Base-by-base conservation (phyloP, 2,329 filamentous ascomycete species). In the Aspergillus latus region DNA sequence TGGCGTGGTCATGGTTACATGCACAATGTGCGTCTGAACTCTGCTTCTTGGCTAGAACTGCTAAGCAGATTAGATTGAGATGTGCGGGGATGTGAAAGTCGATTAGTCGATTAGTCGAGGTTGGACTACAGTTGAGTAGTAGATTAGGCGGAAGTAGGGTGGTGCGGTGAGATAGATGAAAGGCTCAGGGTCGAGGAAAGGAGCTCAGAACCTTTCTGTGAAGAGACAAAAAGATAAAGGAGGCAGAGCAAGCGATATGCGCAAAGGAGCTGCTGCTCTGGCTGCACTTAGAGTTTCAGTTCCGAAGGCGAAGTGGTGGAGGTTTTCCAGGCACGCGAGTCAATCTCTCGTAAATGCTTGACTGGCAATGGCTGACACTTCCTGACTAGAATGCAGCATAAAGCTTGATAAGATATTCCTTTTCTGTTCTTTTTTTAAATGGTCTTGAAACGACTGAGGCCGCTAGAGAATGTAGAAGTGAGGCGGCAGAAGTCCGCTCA, bases 1-100 rank as follows among this genome's bases (percentile, higher is more conserved):
- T 21, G 87, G 88, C 62, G 82, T 73, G 54, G 73, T 66, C 72
- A 73, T 72, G 54, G 37, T n/a, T 16, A 21, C 42, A 49, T 50
- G 32, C 47, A 50, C 39, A 11, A 29, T 21, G 44, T 48, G 26
- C 42, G 40, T 16, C 13, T 16, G 36, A 21, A 42, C 5, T 16
- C n/a, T 42, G 6, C 6, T 5, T 42, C 21, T 5, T 42, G 39
- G 49, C 34, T 11, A 30, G 30, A 44, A 4, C 3, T 37, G 48
- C 26, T 54, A 26, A 42, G 40, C 21, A 44, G 16, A n/a, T 26
- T 26, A 34, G 21, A 36, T 51, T 5, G 36, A 37, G 21, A 36
- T 15, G 30, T 16, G 43, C 32, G 21, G 13, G 8, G n/a, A 28
- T 6, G n/a, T 43, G 30, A n/a, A 28, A 7, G 28, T 48, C 32